Conservation (phyloP, 768 basidiomycete genomes). For the Pisolithus albus region DNA sequence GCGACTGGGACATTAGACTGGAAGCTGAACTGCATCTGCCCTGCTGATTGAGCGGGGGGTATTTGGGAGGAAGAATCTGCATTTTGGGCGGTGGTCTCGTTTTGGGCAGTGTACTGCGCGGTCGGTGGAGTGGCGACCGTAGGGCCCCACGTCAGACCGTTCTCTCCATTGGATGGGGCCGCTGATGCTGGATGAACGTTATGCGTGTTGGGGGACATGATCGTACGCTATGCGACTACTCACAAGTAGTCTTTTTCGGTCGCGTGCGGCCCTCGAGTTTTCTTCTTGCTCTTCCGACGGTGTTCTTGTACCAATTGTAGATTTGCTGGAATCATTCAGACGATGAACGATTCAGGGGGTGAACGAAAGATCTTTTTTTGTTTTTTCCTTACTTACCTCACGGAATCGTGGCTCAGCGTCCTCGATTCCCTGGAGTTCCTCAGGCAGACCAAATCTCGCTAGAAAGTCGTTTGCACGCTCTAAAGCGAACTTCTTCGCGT, state of each 20-base stretch:
- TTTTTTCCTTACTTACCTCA: constrained; percentile 35
- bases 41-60: constrained; percentile 25
- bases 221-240: constrained; percentile 35
- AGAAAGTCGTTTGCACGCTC: constrained; percentile 60
- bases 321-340: constrained; percentile 41
- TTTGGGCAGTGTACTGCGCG: constrained; percentile 30
- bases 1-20: constrained; percentile 43
- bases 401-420: constrained; percentile 56
- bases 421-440: constrained; percentile 46
- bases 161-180: constrained; percentile 13
- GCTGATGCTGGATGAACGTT: constrained; percentile 1
- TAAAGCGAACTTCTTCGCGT: constrained; percentile 64
- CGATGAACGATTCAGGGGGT: not conserved
- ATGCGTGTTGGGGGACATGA: constrained; percentile 1
- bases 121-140: constrained; percentile 29
- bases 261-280: constrained; percentile 51
- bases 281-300: constrained; percentile 52
- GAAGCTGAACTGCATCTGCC: constrained; percentile 39
- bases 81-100: constrained; percentile 9
- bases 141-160: constrained; percentile 34
- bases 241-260: constrained; percentile 39
- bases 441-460: constrained; percentile 48
- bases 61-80: constrained; percentile 30
- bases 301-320: constrained; percentile 72
- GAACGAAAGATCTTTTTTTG: not conserved